Evolutionary conservation across 2,329 filamentous ascomycete genomes (phyloP).

Genomic region (Mollisiaceae sp.): DNA sequence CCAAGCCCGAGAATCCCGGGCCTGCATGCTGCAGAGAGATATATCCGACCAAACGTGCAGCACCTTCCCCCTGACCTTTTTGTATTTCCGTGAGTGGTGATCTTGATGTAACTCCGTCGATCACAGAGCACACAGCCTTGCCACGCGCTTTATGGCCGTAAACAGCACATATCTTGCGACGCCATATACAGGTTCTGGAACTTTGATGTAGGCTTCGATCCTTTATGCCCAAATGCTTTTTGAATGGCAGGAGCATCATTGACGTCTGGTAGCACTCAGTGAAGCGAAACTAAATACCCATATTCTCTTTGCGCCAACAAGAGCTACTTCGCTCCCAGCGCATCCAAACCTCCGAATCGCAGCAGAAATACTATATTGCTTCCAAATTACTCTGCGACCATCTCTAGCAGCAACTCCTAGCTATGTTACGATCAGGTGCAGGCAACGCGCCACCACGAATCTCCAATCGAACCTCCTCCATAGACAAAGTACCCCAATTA

Average conservation of each 20-base stretch:
- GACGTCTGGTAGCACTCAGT: neutral
- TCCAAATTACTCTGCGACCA: neutral
- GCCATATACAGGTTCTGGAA: neutral
- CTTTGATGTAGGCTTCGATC: conserved; percentile 1
- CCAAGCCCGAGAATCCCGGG: neutral
- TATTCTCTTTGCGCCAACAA: conserved; percentile 2
- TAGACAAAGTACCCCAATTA: conserved; percentile 29
- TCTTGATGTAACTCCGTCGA: neutral
- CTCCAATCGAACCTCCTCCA: conserved; percentile 27
- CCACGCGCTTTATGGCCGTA: neutral
- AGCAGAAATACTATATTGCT: neutral
- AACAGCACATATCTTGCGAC: neutral
- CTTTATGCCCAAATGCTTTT: neutral
- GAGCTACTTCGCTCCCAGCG: neutral
- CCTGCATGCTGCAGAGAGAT: neutral
- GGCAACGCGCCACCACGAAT: conserved; percentile 8
- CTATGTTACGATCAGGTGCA: conserved; percentile 23
- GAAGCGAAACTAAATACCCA: neutral
- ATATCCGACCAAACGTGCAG: conserved; percentile 1
- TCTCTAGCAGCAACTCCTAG: neutral
- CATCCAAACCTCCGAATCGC: neutral
- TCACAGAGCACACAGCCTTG: conserved; percentile 2
- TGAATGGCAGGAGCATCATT: neutral
- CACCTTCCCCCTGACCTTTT: neutral
- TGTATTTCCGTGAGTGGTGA: neutral